A percentile compares a stretch with the other conserved stretches of the same genome.
phyloP scores from a whole-genome alignment of 2,329 filamentous ascomycete genomes.

The Lachnellula arida region DNA sequence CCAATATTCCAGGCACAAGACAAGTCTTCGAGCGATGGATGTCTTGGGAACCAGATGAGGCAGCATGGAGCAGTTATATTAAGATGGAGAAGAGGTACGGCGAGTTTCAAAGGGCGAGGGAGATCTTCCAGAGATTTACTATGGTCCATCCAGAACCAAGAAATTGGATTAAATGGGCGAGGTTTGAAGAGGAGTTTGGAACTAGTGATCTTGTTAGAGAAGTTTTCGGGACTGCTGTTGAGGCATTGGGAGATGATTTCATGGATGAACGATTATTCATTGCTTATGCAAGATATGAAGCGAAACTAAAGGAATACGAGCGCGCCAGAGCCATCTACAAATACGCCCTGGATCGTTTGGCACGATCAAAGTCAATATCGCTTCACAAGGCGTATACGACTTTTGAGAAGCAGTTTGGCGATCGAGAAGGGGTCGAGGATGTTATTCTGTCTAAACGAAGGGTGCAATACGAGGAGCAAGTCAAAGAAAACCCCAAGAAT shows the following conservation, averaged over 20 bases:
- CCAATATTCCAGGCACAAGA: slow-evolving; percentile 85
- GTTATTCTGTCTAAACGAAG: slow-evolving; percentile 92
- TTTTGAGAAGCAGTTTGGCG: slow-evolving; percentile 97
- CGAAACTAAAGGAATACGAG: slow-evolving; percentile 92
- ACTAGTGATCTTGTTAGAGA: slow-evolving; percentile 89
- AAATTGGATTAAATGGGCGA: slow-evolving; percentile 99
- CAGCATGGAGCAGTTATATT: slow-evolving; percentile 93
- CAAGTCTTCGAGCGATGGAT: slow-evolving; percentile 98
- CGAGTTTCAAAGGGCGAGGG: slow-evolving; percentile 84
- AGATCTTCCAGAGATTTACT: slow-evolving; percentile 86
- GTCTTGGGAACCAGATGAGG: slow-evolving; percentile 95
- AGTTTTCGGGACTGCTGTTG: slow-evolving; percentile 83
- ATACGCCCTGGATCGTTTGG: slow-evolving; percentile 87
- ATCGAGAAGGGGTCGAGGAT: slow-evolving; percentile 88
- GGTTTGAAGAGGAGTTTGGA: slow-evolving; percentile 93
- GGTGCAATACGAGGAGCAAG: slow-evolving; percentile 88
- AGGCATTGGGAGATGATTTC: slow-evolving; percentile 87
- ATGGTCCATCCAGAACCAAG: slow-evolving; percentile 88
- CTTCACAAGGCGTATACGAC: slow-evolving; percentile 94
- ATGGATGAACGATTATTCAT: slow-evolving; percentile 96
- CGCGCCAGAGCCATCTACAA: slow-evolving; percentile 93
- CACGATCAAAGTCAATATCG: slow-evolving; percentile 75
- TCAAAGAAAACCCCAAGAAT: slow-evolving; percentile 91
- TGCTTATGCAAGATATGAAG: slow-evolving; percentile 90
- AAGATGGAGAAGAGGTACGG: slow-evolving; percentile 94